These are phyloP conservation scores for Picochlorum sp. DNA, from an alignment of 139 green algal species.

Conservation along the genomic window DNA sequence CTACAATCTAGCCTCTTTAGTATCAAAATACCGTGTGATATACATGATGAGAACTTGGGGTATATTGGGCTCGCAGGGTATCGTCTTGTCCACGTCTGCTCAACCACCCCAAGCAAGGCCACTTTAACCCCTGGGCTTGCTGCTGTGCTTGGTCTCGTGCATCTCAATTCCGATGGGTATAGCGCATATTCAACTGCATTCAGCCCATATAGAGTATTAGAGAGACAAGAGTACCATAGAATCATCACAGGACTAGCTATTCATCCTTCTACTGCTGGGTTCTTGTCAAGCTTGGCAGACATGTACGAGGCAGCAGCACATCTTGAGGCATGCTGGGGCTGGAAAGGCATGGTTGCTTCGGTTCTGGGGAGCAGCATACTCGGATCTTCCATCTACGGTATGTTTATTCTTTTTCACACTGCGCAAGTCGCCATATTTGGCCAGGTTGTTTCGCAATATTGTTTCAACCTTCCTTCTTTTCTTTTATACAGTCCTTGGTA, in stretches of 20 bases:
- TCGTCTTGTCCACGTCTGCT: neutral
- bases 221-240: slow-evolving; percentile 10
- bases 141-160: neutral
- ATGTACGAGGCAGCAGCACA: neutral
- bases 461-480: neutral
- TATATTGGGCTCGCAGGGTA: neutral
- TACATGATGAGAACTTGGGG: neutral
- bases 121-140: neutral
- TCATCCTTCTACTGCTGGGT: slow-evolving; percentile 1
- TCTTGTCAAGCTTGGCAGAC: neutral
- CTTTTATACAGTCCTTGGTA: neutral
- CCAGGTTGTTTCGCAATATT: too few species aligned
- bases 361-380: too few species aligned
- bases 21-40: neutral
- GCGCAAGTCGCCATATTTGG: too few species aligned
- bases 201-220: slow-evolving; percentile 7
- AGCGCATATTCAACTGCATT: neutral
- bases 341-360: too few species aligned
- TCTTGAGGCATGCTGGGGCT: slow-evolving; percentile 10
- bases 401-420: too few species aligned
- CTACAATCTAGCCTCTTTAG: neutral
- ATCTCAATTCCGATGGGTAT: neutral
- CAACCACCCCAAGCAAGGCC: too few species aligned
- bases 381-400: too few species aligned
- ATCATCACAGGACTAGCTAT: slow-evolving; percentile 5